Conservation (phyloP, 306 rosid genomes). For the Vigna nakashimae region DNA sequence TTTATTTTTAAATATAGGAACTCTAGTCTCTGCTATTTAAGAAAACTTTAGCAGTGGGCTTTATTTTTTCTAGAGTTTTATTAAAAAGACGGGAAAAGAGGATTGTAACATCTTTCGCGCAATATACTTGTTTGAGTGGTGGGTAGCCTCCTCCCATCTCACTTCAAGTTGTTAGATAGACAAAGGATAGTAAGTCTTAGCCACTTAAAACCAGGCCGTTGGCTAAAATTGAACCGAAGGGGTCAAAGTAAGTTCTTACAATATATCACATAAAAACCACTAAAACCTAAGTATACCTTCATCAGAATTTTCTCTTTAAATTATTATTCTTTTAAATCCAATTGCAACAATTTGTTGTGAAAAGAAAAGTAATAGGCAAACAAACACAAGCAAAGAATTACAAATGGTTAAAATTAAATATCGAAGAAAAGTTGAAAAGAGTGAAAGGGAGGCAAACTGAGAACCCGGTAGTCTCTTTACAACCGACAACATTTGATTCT, state of each 20-base stretch:
- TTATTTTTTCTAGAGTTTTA: conserved; percentile 1
- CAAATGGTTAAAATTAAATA: conserved; percentile 25
- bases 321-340: background rate
- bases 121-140: conserved; percentile 35
- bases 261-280: conserved; percentile 9
- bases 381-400: background rate
- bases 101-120: background rate
- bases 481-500: background rate
- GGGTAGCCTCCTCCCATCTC: background rate
- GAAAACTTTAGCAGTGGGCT: conserved; percentile 19
- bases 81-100: conserved; percentile 9
- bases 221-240: background rate
- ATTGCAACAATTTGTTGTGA: background rate
- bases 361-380: background rate
- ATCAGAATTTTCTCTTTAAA: conserved; percentile 14
- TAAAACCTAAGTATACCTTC: background rate
- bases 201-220: background rate
- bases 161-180: conserved; percentile 18
- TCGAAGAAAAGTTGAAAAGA: conserved; percentile 4
- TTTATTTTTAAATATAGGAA: background rate
- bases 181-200: conserved; percentile 36
- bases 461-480: background rate
- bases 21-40: conserved; percentile 20
- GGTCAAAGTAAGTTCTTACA: conserved; percentile 24
- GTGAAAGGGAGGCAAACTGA: conserved; percentile 5